Conservation (phyloP, 2,329 filamentous ascomycete genomes). For the Fusarium goolgardi region DNA sequence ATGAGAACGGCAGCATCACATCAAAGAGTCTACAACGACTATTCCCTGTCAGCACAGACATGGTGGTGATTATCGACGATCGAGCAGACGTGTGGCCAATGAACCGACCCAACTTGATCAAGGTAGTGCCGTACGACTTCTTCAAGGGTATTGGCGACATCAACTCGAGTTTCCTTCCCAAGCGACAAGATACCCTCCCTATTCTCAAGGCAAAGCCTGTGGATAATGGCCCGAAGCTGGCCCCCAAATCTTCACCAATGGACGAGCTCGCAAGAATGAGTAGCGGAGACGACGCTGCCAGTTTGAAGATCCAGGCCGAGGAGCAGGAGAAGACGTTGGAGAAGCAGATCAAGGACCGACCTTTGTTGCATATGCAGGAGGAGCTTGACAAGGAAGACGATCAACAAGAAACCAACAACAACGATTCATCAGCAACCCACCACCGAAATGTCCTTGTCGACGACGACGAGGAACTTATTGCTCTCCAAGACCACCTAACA, state of each 20-base stretch:
- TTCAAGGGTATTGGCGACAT: slow-evolving; percentile 99
- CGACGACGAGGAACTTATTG: slow-evolving; percentile 83
- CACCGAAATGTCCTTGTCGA: slow-evolving; percentile 82
- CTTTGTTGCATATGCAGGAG: slow-evolving; percentile 91
- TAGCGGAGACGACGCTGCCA: slow-evolving; percentile 72
- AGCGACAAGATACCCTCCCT: slow-evolving; percentile 68
- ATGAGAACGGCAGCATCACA: slow-evolving; percentile 94
- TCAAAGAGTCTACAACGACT: slow-evolving; percentile 90
- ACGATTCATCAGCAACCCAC: slow-evolving; percentile 51
- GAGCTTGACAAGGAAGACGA: slow-evolving; percentile 83
- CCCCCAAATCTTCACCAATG: slow-evolving; percentile 61
- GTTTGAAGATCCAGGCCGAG: slow-evolving; percentile 79
- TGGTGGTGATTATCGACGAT: slow-evolving; percentile 99
- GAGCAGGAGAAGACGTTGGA: slow-evolving; percentile 90
- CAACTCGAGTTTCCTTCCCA: slow-evolving; percentile 96
- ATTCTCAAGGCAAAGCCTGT: slow-evolving; percentile 41
- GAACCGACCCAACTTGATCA: slow-evolving; percentile 92
- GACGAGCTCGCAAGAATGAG: slow-evolving; percentile 83
- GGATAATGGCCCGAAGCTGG: slow-evolving; percentile 28
- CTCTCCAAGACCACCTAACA: slow-evolving; percentile 80
- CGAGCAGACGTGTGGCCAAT: slow-evolving; percentile 93
- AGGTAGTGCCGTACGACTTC: slow-evolving; percentile 95
- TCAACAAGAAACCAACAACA: slow-evolving; percentile 43
- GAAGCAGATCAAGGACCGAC: slow-evolving; percentile 88
- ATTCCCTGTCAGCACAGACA: slow-evolving; percentile 96